These are phyloP conservation scores for Brassica juncea DNA, from an alignment of 345 rosid species.

Conservation along the genomic window DNA sequence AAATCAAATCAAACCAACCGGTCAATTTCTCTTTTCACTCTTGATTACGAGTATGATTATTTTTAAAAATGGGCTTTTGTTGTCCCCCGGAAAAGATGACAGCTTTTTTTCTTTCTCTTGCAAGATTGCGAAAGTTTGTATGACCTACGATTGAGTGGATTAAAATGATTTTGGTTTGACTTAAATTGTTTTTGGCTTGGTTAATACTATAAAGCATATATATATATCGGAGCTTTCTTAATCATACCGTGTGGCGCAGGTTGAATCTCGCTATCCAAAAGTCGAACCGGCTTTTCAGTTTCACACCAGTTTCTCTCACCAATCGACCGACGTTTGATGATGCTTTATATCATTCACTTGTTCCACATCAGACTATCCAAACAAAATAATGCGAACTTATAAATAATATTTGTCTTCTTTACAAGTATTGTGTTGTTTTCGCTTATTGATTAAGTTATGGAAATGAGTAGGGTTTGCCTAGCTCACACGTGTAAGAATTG, in stretches of 20 bases:
- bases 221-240: no score
- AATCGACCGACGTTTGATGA: neutral
- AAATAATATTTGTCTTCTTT: neutral
- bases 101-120: neutral
- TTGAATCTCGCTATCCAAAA: neutral
- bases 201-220: neutral
- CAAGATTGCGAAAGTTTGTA: neutral
- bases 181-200: neutral
- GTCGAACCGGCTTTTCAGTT: neutral
- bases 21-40: conserved; percentile 11
- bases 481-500: neutral
- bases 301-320: neutral
- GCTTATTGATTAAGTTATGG: neutral
- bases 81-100: conserved; percentile 7
- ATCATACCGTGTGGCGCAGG: neutral
- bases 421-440: conserved; percentile 4
- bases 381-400: neutral
- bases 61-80: neutral
- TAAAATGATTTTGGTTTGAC: conserved; percentile 5
- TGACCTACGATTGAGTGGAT: conserved; percentile 8
- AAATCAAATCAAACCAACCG: conserved; percentile 7
- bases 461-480: neutral
- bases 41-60: neutral
- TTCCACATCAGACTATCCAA: neutral
- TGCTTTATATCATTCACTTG: neutral